Evolutionary conservation across 495 filamentous ascomycete genomes (phyloP).

Genomic region (Penicillium mononematosum): DNA sequence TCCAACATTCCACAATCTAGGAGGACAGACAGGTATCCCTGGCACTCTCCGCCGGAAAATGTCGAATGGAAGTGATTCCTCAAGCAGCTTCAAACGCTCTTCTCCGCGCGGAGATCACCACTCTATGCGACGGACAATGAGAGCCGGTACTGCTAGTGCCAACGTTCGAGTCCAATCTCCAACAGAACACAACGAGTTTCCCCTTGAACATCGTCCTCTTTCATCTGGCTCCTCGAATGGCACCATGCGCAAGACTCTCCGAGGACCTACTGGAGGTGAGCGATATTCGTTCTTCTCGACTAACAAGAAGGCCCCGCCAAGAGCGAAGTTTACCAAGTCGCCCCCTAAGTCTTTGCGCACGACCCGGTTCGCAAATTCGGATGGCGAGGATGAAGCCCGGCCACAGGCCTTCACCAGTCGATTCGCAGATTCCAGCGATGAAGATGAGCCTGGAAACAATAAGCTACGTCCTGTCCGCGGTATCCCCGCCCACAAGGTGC

Average conservation of each 20-base stretch:
- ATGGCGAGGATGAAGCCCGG: conserved; percentile 54
- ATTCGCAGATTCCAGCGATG: conserved; percentile 81
- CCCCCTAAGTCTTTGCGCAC: conserved; percentile 15
- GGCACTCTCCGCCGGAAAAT: conserved; percentile 27
- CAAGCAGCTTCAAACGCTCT: conserved; percentile 59
- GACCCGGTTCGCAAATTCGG: conserved; percentile 65
- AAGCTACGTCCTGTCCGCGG: conserved; percentile 60
- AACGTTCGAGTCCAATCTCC: conserved; percentile 22
- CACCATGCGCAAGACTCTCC: conserved; percentile 53
- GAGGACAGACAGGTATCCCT: conserved; percentile 8
- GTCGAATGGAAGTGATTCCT: conserved; percentile 59
- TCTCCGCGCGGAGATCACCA: conserved; percentile 40
- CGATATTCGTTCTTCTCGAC: conserved; percentile 49
- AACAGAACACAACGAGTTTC: conserved; percentile 31
- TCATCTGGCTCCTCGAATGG: conserved; percentile 35
- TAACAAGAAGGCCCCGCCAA: conserved; percentile 40
- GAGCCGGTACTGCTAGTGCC: conserved; percentile 32
- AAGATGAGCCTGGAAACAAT: conserved; percentile 48
- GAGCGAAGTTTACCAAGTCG: conserved; percentile 33
- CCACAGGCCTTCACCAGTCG: conserved; percentile 59
- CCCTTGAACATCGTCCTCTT: conserved; percentile 31
- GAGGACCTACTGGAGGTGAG: conserved; percentile 35
- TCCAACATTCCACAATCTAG: conserved; percentile 20
- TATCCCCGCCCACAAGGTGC: conserved; percentile 52
- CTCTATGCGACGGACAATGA: conserved; percentile 57